Base-by-base conservation (phyloP, 805 yeast species). In the Metschnikowia cubensis region DNA sequence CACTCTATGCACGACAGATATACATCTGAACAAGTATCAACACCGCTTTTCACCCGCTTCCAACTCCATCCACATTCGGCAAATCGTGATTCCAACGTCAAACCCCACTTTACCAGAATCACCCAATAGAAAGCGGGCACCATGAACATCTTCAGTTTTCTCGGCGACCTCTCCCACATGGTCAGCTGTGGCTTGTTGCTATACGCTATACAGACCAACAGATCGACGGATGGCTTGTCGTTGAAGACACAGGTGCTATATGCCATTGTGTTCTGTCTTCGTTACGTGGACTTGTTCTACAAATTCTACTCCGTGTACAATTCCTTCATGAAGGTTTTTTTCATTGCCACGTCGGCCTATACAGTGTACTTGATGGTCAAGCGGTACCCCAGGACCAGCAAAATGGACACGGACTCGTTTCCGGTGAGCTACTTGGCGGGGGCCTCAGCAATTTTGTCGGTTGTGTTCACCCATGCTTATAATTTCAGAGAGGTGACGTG, bases 161-260 rank as follows among this genome's bases (percentile, higher is more conserved):
- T 67, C 34, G 96, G 92, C 29, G 99, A 94, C 63, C 62, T 89
- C 49, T 81, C 94, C 42, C 99, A 94, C 65, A 70, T 89, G 66
- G 82, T 85, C 15, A 84, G 95, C 59, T 87, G 89, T 45, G 71
- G 87, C 51, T 79, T 94, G 49, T 76, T 94, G 55, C 72, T 92
- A 45, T 84, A 82, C 48, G 81, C 89, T 37, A 89, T 94, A 58
- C 77, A 74, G 47, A 62, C 70, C 5, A 79, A 86, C 49, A 74
- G 74, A 52, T 84, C 95, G 6, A 83, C 87, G 42, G 80, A 82
- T 31, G 99, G 99, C 40, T 79, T 94, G 44, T 90, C 97, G 1
- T 71, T 88, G 63, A 92, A 92, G 70, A 88, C 98, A 0, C 98
- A 94, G 65, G 71, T 80, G 1, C 71, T 92, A 37, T 94, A 92